Evolutionary conservation across 2,329 filamentous ascomycete genomes (phyloP).

Genomic region (Cylindrodendrum hubeiense): DNA sequence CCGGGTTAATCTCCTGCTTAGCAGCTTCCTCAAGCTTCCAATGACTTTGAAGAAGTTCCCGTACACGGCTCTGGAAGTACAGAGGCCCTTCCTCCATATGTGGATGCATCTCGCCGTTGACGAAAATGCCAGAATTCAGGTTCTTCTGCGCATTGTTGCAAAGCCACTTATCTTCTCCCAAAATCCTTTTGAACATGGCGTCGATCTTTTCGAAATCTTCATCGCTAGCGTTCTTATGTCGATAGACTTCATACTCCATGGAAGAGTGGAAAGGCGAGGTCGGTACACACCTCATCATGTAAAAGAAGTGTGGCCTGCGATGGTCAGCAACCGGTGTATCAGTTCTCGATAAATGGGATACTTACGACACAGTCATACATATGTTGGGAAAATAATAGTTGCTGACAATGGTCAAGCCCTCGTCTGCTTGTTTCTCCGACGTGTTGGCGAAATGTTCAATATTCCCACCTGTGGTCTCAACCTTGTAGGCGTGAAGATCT

Average conservation of each 20-base stretch:
- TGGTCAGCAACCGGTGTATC: neutral
- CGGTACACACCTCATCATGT: neutral
- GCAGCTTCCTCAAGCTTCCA: neutral
- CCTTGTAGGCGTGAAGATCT: conserved; percentile 17
- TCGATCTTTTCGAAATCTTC: neutral
- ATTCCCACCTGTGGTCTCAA: conserved; percentile 25
- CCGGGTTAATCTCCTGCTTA: neutral
- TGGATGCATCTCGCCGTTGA: conserved; percentile 13
- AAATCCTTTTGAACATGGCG: conserved; percentile 7
- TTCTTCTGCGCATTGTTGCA: conserved; percentile 14
- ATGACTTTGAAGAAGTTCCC: neutral
- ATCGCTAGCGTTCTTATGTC: neutral
- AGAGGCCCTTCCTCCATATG: conserved; percentile 3
- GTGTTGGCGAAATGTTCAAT: conserved; percentile 32
- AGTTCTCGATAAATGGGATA: neutral
- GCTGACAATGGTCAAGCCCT: conserved; percentile 24
- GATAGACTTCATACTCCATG: neutral
- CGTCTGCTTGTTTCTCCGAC: conserved; percentile 16
- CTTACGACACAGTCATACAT: conserved; percentile 37
- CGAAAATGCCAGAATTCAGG: conserved; percentile 5
- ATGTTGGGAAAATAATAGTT: conserved; percentile 41
- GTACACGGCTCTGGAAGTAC: conserved; percentile 5
- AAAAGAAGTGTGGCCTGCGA: neutral
- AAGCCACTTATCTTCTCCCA: conserved; percentile 7
- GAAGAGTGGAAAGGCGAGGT: neutral